Percentiles rank a stretch among this genome's conserved stretches.
Conservation (phyloP, 169 alveolate genomes). For the Ichthyophthirius multifiliis region DNA sequence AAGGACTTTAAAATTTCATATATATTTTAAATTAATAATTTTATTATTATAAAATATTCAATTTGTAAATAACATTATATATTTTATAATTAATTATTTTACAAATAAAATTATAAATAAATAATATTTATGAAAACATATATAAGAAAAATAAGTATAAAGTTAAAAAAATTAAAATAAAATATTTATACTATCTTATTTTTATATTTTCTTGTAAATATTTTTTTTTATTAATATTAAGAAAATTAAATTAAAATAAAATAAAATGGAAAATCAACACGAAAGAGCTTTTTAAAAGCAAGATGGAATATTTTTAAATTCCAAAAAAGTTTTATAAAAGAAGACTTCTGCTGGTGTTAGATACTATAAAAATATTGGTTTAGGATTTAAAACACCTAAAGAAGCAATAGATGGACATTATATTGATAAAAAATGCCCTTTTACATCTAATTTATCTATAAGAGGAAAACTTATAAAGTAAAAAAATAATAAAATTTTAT, state of each 20-base stretch:
- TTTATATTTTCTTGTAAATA: no score
- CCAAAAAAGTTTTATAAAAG: slow-evolving; percentile 79
- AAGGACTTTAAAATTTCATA: no score
- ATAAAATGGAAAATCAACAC: slow-evolving; percentile 52
- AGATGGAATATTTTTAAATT: slow-evolving; percentile 84
- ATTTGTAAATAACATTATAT: no score
- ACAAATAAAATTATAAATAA: no score
- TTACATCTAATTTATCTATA: slow-evolving; percentile 98
- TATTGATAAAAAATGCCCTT: slow-evolving; percentile 99
- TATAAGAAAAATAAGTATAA: no score
- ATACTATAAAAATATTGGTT: slow-evolving; percentile 96
- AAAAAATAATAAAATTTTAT: neutral
- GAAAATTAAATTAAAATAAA: neutral
- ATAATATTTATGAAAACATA: no score
- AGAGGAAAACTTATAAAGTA: slow-evolving; percentile 97
- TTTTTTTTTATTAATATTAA: no score
- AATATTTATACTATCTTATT: no score
- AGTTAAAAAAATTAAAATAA: no score
- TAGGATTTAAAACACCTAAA: slow-evolving; percentile 97
- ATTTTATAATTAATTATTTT: no score
- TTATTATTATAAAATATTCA: no score
- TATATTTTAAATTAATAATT: no score
- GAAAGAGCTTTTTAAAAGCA: slow-evolving; percentile 91
- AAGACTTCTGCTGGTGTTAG: slow-evolving; percentile 87
- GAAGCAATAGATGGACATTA: slow-evolving; percentile 98